Base-by-base conservation (phyloP, 805 yeast genomes). In the Candida stauntonica region DNA sequence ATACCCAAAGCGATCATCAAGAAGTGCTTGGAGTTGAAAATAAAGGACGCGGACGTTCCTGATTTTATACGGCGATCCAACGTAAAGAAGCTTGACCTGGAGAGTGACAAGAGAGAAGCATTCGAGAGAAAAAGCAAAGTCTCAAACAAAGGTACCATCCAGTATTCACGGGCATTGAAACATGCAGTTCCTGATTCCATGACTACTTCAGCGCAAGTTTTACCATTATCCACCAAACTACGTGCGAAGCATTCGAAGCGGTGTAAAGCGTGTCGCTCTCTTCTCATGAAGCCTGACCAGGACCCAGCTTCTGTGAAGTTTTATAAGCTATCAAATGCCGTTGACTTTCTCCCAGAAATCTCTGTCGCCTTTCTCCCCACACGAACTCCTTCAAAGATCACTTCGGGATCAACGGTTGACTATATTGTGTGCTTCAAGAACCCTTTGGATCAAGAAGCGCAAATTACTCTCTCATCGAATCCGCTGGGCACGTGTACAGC, bases 221-320 rank as follows among this genome's bases (percentile, higher is more conserved):
- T 37, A 1, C 61, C 60, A 14, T 26, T 38, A 1, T 41, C 50
- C 4, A 48, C 53, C 7, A 46, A 36, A 18, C 41, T 57, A 4
- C 14, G 39, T 31, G 44, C 54, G 2, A 57, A 55, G 34, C 36
- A 39, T 8, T 44, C 57, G 8, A 51, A 50, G 29, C 31, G 58
- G 3, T 57, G 61, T 31, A 57, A 57, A 39, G 49, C 57, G 5
- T 57, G 61, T 30, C 48, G 61, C 7, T 33, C 47, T 2, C 44
- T 48, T 5, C 26, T 57, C 14, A 48, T 54, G 52, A 55, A 55
- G 33, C 61, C 61, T 12, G 61, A 57, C 19, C 20, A 34, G 2
- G 55, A 48, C 11, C 47, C 54, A 11, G 11, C 34, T 3, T 54
- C 59, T 3, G 46, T 45, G 3, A 57, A 53, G 31, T 57, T 57